Conservation (phyloP, 495 filamentous ascomycete species). For the Penicillium turbatum region DNA sequence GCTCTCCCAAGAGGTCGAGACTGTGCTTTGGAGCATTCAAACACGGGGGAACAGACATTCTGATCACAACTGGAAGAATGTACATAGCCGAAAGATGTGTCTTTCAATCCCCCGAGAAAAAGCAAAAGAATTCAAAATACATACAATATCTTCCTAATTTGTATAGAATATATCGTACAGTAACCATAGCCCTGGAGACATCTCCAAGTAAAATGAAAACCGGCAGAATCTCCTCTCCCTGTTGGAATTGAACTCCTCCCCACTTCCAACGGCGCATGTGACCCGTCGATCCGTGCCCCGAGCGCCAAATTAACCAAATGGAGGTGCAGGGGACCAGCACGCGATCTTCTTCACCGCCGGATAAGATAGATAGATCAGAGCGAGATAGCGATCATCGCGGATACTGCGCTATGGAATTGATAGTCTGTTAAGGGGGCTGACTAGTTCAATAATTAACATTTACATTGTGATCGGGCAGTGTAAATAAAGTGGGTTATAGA, state of each 20-base stretch:
- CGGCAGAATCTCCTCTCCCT: neutral
- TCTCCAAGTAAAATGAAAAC: neutral
- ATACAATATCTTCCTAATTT: neutral
- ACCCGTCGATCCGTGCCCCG: constrained; percentile 22
- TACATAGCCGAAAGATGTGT: constrained; percentile 7
- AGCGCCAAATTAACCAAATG: constrained; percentile 6
- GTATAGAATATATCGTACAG: too few species aligned
- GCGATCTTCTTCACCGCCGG: constrained; percentile 22
- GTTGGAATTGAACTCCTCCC: constrained; percentile 7
- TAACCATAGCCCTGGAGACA: too few species aligned
- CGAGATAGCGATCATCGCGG: constrained; percentile 23
- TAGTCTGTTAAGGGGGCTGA: constrained; percentile 17
- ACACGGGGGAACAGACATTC: constrained; percentile 6
- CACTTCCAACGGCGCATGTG: constrained; percentile 20
- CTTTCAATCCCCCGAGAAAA: neutral
- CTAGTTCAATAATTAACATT: neutral
- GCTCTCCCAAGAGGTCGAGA: constrained; percentile 27
- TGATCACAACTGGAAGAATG: constrained; percentile 10
- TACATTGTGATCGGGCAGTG: too few species aligned
- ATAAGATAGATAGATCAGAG: constrained; percentile 18
- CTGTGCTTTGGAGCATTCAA: constrained; percentile 10
- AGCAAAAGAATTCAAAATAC: neutral
- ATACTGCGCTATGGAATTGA: constrained; percentile 14
- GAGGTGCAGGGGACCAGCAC: neutral
- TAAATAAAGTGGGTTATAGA: neutral